phyloP scores from a whole-genome alignment of 371 early-diverging fungal genomes.

The Mortierella sp. region DNA sequence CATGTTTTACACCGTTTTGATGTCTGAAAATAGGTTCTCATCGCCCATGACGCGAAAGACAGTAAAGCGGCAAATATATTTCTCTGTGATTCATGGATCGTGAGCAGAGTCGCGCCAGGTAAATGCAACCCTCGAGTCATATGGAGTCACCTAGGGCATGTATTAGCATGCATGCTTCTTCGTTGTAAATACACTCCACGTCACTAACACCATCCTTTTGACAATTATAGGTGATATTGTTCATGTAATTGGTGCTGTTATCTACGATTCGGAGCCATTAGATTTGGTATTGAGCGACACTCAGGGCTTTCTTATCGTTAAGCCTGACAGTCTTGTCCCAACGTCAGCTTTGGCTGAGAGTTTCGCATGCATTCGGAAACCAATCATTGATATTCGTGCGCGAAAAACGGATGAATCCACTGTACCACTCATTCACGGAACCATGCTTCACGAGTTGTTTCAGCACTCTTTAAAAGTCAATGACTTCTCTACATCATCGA shows the following conservation, averaged over 20 bases:
- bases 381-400: slow-evolving; percentile 79
- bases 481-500: slow-evolving; percentile 65
- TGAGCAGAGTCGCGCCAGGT: slow-evolving; percentile 12
- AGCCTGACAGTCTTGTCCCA: slow-evolving; percentile 87
- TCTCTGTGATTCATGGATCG: slow-evolving; percentile 29
- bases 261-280: background rate
- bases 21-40: slow-evolving; percentile 12
- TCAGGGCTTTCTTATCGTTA: slow-evolving; percentile 71
- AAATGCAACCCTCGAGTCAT: background rate
- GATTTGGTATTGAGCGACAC: slow-evolving; percentile 64
- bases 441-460: slow-evolving; percentile 84
- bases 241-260: slow-evolving; percentile 59
- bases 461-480: slow-evolving; percentile 70
- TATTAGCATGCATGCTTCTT: background rate
- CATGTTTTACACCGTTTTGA: background rate
- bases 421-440: slow-evolving; percentile 80
- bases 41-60: background rate
- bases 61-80: slow-evolving; percentile 8
- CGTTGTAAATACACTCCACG: background rate
- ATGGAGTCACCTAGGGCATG: too few species aligned
- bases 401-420: slow-evolving; percentile 62
- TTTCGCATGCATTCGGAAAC: slow-evolving; percentile 79
- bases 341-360: slow-evolving; percentile 83
- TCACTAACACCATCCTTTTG: background rate
- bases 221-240: slow-evolving; percentile 63